Base-by-base conservation (phyloP, 1,284 basidiomycete genomes). In the Sporisorium sorghi region DNA sequence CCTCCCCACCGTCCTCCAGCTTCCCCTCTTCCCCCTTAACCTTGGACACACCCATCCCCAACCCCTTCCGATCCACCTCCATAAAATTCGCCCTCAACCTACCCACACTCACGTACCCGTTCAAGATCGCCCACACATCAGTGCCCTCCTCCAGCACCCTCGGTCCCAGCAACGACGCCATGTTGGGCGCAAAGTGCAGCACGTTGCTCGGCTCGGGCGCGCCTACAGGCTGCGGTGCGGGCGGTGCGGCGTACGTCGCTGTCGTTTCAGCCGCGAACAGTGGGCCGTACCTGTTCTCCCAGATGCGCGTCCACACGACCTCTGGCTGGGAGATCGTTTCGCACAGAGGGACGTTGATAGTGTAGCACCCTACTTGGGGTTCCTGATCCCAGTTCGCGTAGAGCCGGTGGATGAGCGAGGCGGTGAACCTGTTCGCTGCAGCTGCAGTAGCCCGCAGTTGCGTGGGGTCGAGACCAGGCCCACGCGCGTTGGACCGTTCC, bases 331-430 rank as follows among this genome's bases (percentile, higher is more conserved):
- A 21, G n/a, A 84, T 46, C 5, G 77, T 78, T 51, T 81, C 81
- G 37, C 61, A 59, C 24, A 84, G 73, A 5, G 83, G 83, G 0
- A 84, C 71, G 61, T 84, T 84, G 63, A 84, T 77, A 26, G 71
- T 72, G 48, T 84, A 84, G 46, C 54, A 61, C n/a, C 69, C 63
- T 1, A 78, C 76, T 9, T 76, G 56, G 0, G 77, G 63, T 40
- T 77, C 76, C 1, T 62, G 35, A n/a, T 69, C 59, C 83, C 83
- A 84, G 43, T 73, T 60, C 24, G 50, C 26, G 63, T 72, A 82
- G 3, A 84, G 61, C 8, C 69, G 62, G 50, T 78, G 42, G 39
- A 82, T 63, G 46, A 84, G 61, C 9, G 42, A 32, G 21, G 69
- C 70, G 2, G 63, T 49, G 21, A 80, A 28, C 15, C 63, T 28